A percentile compares a stretch with the other conserved stretches of the same genome.
These are phyloP conservation scores for Casaregolazyma lundiana DNA, from an alignment of 1,139 yeast species.

Conservation along the genomic window DNA sequence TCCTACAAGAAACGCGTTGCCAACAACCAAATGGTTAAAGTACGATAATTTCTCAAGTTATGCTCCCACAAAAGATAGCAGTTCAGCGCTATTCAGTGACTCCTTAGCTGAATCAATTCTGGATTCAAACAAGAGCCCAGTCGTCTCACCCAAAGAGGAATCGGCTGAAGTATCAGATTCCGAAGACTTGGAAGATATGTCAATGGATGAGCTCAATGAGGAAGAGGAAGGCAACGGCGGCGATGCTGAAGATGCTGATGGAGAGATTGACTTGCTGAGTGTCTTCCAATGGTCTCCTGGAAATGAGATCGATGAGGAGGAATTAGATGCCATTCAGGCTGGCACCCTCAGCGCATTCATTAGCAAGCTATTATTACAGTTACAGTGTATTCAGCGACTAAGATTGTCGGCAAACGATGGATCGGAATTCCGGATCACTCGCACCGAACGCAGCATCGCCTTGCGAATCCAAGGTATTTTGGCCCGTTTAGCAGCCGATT, in stretches of 20 bases:
- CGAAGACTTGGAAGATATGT: constrained; percentile 14
- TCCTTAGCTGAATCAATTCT: constrained; percentile 66
- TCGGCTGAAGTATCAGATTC: constrained; percentile 18
- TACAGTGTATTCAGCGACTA: constrained; percentile 60
- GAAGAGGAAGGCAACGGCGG: constrained; percentile 15
- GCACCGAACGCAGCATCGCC: constrained; percentile 47
- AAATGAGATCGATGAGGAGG: constrained; percentile 49
- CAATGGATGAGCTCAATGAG: constrained; percentile 13
- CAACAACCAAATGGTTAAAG: constrained; percentile 76
- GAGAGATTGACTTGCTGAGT: constrained; percentile 40
- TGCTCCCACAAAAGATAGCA: constrained; percentile 76
- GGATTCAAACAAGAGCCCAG: constrained; percentile 68
- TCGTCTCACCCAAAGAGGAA: constrained; percentile 13
- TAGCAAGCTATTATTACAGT: constrained; percentile 50
- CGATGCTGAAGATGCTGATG: constrained; percentile 24
- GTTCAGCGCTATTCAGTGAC: constrained; percentile 59
- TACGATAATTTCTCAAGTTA: constrained; percentile 63
- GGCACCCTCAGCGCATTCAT: constrained; percentile 52
- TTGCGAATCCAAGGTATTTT: constrained; percentile 48
- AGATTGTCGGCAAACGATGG: constrained; percentile 41
- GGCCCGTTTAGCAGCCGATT: constrained; percentile 40
- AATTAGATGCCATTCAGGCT: constrained; percentile 43
- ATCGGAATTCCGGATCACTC: constrained; percentile 35
- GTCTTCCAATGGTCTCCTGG: constrained; percentile 54
- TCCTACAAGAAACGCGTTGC: constrained; percentile 82